Evolutionary conservation across 768 basidiomycete genomes (phyloP), one percentile per base, ranked within the genome.

Genomic region (Serendipita indica): DNA sequence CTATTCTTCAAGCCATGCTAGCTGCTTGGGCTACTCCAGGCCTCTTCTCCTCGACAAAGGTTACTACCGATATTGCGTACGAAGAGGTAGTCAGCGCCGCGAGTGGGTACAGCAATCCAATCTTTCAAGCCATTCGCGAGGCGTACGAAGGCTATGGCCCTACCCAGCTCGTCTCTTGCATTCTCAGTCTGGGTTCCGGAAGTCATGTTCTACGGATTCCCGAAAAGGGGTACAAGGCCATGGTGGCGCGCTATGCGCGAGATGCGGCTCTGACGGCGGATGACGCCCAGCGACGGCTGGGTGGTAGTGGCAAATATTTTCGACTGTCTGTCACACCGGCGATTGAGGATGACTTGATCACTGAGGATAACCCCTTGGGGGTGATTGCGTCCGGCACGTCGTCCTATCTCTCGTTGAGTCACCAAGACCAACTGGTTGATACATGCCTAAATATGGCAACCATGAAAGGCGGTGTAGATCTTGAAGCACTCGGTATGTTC

Each of bases 71-170:
- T 27, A 16, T 33, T 13, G 16, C 16, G 30, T 18, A 16, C 22
- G 16, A 54, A 28, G 49, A 54, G 30, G 25, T 27, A 33, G 32
- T 54, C 22, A 54, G 49, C n/a, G 49, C 49, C 49, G 49, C 32
- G 22, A 33, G 32, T 33, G 49, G 49, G n/a, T 54, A 22, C 49
- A 54, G 30, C 25, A 54, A 54, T 33, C 49, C 49, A 20, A 54
- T 33, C 25, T 25, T 27, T 16, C 22, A 54, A 33, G 49, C 49
- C 10, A 33, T 54, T 7, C 22, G 32, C 7, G 49, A 54, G 25
- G 49, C 49, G 49, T n/a, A 54, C n/a, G 49, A 54, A 16, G n/a
- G 22, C 10, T 54, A 22, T 54, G 49, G 49, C 4, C 22, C 22
- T 25, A 18, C 22, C 16, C 20, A 12, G 49, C 22, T n/a, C 22